phyloP scores from a whole-genome alignment of 306 rosid genomes.

The Quercus engelmannii region DNA sequence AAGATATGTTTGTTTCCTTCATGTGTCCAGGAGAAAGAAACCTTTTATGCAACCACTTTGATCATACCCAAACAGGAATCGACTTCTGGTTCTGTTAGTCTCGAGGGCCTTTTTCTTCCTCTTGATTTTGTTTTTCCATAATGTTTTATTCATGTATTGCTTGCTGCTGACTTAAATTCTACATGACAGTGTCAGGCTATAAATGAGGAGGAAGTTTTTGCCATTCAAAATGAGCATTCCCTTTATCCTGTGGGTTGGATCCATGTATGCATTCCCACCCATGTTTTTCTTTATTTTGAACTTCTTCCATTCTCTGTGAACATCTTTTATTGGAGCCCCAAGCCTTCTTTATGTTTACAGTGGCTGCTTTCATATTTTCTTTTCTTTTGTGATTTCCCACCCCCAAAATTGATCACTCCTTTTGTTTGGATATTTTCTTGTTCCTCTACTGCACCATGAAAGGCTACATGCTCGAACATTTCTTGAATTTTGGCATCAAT shows the following conservation, averaged over 20 bases:
- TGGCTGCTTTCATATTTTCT: too few relatives aligned
- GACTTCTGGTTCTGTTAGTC: conserved; percentile 75
- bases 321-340: not conserved
- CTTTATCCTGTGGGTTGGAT: conserved; percentile 88
- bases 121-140: conserved; percentile 12
- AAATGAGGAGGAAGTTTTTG: conserved; percentile 73
- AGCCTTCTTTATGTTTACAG: too few relatives aligned
- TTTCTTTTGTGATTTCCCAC: too few relatives aligned
- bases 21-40: conserved; percentile 54
- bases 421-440: not conserved
- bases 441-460: conserved; percentile 1
- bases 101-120: not conserved
- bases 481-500: not conserved
- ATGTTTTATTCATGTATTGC: conserved; percentile 18
- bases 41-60: conserved; percentile 69
- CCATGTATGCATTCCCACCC: conserved; percentile 44
- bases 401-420: not conserved
- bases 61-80: conserved; percentile 91
- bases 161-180: conserved; percentile 31
- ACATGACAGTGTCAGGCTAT: conserved; percentile 73
- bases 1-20: conserved; percentile 19
- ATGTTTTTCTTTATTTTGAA: not conserved
- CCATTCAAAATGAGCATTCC: conserved; percentile 63
- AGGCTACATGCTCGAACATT: not conserved
- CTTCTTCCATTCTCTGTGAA: not conserved